A percentile compares a stretch with the other conserved stretches of the same genome.
phyloP scores from a whole-genome alignment of 345 rosid species.

The Dimocarpus longan region DNA sequence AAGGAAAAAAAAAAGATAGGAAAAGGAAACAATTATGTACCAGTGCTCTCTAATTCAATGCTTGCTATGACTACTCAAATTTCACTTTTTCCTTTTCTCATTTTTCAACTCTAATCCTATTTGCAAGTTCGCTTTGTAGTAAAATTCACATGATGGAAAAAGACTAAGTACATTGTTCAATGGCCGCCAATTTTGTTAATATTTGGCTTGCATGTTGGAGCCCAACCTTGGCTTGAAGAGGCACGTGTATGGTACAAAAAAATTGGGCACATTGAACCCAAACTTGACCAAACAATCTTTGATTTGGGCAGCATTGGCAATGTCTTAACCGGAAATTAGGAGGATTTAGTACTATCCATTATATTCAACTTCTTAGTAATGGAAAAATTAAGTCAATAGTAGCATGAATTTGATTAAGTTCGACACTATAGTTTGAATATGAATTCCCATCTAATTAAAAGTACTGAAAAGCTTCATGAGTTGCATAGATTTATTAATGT shows the following conservation, averaged over 20 bases:
- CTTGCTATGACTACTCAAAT: neutral
- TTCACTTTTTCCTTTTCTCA: neutral
- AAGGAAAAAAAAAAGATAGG: conserved; percentile 5
- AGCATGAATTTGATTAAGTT: too few relatives aligned
- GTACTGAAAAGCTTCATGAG: too few relatives aligned
- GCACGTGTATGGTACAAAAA: neutral
- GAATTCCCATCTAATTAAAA: too few relatives aligned
- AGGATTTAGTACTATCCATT: neutral
- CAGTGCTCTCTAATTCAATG: neutral
- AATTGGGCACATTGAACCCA: conserved; percentile 11
- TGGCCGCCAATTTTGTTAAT: neutral
- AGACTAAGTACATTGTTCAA: too few relatives aligned
- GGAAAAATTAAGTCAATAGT: too few relatives aligned
- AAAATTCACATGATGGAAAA: conserved; percentile 4
- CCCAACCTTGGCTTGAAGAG: neutral
- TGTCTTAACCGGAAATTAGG: conserved; percentile 4
- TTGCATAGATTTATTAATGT: too few relatives aligned
- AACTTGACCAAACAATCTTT: conserved; percentile 22
- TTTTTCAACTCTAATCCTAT: neutral
- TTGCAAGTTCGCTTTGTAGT: conserved; percentile 1
- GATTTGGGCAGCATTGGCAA: conserved; percentile 1
- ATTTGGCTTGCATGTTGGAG: conserved; percentile 1
- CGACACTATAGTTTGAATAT: too few relatives aligned
- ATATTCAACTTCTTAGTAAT: too few relatives aligned
- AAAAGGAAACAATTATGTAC: too few relatives aligned